Base-by-base conservation (phyloP, 2,329 filamentous ascomycete species). In the Aschersonia sp. region DNA sequence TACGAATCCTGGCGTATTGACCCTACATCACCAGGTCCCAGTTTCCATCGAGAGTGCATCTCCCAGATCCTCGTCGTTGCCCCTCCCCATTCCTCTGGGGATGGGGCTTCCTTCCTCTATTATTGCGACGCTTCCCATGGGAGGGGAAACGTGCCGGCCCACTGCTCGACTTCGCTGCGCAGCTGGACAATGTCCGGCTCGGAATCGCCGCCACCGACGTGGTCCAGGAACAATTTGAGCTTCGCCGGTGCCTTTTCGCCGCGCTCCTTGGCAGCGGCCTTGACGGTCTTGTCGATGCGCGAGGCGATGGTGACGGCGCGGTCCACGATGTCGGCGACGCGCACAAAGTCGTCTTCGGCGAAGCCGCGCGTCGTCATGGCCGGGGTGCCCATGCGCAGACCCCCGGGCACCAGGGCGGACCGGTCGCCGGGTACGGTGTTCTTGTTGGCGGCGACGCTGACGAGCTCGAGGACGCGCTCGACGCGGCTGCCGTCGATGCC, bases 341-440 rank as follows among this genome's bases (percentile, higher is more conserved):
- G 78, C 47, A 79, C 78, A 67, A 97, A 98, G 67, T 98, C 92
- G 48, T 83, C 80, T 58, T 89, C 82, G 56, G 76, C 78, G 64
- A 98, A 90, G n/a, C 90, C 92, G 51, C 92, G 81, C 14, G 87
- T 95, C 29, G 92, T 97, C 92, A 98, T 98, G 56, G 92, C 92
- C 0, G 92, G 92, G 0, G 90, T 92, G 48, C 92, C 92, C 69
- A 98, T 89, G 55, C 92, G 83, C 54, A 98, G 75, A 53, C 92
- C 92, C 55, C 90, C 90, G 11, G 92, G 92, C 54, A 90, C 87
- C 60, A 98, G 78, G 1, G 92, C 92, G 1, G 88, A 95, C 62
- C 83, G 87, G 68, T 98, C 92, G 42, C 90, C 92, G 1, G 92
- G 92, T 0, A 96, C 90, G 6, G 92, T 96, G 71, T 98, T 98